These are phyloP conservation scores for Coemansia sp. DNA, from an alignment of 192 early-diverging fungal species.

Conservation along the genomic window DNA sequence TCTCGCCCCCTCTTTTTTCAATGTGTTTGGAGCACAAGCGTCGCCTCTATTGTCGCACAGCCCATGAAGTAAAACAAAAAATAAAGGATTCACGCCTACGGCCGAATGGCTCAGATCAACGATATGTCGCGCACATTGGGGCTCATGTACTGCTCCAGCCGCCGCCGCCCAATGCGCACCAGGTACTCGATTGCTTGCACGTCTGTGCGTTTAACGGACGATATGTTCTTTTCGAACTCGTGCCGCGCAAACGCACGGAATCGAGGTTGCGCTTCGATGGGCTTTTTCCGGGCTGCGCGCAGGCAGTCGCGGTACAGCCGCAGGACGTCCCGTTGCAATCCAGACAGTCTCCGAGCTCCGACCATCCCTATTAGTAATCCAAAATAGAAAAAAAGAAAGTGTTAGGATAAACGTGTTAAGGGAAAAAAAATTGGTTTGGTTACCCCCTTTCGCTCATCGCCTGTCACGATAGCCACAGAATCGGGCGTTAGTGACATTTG, in stretches of 20 bases:
- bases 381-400: background rate
- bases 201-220: conserved; percentile 56
- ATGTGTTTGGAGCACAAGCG: too few species aligned
- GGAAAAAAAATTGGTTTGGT: too few species aligned
- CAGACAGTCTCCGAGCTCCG: conserved; percentile 54
- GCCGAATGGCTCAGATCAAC: background rate
- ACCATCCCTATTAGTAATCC: conserved; percentile 8
- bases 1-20: too few species aligned
- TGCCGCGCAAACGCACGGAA: conserved; percentile 67
- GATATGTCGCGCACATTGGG: conserved; percentile 63
- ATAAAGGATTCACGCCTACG: too few species aligned
- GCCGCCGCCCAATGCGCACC: conserved; percentile 62
- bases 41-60: too few species aligned
- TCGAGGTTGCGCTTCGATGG: conserved; percentile 59
- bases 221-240: conserved; percentile 63
- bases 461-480: too few species aligned
- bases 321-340: conserved; percentile 65
- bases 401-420: too few species aligned
- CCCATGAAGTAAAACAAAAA: too few species aligned
- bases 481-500: too few species aligned
- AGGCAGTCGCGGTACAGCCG: conserved; percentile 70
- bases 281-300: conserved; percentile 63
- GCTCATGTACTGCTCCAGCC: conserved; percentile 62
- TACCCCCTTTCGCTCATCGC: too few species aligned
- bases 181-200: conserved; percentile 71